These are phyloP conservation scores for Pulveroboletus sp. DNA, from an alignment of 768 basidiomycete species.

Conservation along the genomic window DNA sequence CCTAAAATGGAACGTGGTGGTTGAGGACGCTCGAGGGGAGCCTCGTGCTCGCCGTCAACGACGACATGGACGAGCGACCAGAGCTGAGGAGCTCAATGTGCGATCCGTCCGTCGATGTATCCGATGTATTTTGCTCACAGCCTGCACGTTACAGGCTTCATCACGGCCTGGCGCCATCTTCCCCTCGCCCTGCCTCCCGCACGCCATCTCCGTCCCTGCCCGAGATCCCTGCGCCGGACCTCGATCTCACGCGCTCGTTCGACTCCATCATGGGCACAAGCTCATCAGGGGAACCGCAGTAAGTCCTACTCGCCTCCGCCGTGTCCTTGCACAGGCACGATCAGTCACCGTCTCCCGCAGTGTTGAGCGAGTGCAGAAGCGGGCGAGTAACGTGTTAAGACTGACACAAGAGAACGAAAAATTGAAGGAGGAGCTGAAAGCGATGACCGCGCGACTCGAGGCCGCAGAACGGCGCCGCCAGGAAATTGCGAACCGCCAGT, in stretches of 20 bases:
- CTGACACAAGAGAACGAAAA: slow-evolving; percentile 76
- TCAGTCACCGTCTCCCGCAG: slow-evolving; percentile 30
- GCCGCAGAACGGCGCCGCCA: slow-evolving; percentile 62
- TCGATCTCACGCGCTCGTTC: slow-evolving; percentile 42
- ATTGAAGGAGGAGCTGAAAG: slow-evolving; percentile 68
- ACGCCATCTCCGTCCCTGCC: slow-evolving; percentile 38
- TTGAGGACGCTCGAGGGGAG: neutral
- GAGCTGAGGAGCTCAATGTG: slow-evolving; percentile 18
- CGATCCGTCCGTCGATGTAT: slow-evolving; percentile 9
- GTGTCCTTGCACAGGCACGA: slow-evolving; percentile 23
- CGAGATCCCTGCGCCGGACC: slow-evolving; percentile 47
- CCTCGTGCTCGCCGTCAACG: slow-evolving; percentile 26
- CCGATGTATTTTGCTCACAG: slow-evolving; percentile 17
- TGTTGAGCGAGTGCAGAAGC: slow-evolving; percentile 49
- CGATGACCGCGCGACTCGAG: slow-evolving; percentile 70
- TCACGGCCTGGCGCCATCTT: slow-evolving; percentile 17
- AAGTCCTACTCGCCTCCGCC: slow-evolving; percentile 34
- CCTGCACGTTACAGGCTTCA: slow-evolving; percentile 17
- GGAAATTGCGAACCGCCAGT: slow-evolving; percentile 39
- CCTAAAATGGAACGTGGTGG: neutral
- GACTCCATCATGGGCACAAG: slow-evolving; percentile 37
- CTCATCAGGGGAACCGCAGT: slow-evolving; percentile 35
- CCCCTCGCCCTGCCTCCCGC: slow-evolving; percentile 16
- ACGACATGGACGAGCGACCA: slow-evolving; percentile 26
- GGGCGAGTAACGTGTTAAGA: slow-evolving; percentile 72